Evolutionary conservation across 345 rosid species (phyloP), one percentile per base, ranked within the genome.

Genomic region (Psidium friedrichsthalianum): DNA sequence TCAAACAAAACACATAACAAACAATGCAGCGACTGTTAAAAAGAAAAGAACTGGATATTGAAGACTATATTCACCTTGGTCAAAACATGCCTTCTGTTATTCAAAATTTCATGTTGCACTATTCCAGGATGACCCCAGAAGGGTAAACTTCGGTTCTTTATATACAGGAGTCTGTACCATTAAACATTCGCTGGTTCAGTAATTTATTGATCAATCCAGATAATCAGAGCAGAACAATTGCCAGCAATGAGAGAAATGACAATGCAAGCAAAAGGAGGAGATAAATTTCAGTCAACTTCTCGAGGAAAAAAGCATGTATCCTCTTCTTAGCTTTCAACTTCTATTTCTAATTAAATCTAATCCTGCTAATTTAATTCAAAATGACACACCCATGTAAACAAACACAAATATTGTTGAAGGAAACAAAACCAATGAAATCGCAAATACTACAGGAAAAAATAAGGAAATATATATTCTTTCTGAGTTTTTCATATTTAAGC

Each of bases 101-200:
- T 98, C 91, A 96, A 91, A 90, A 98, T 93, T 91, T 94, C 99
- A 94, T 98, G 98, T 89, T 98, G 96, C 86, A 94, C 97, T 59
- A 98, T 93, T 69, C 96, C 98, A 44, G 98, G 96, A 87, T 91
- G 94, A 89, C 99, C 99, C 86, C 95, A 90, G 89, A 96, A 90
- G 85, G 85, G 89, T 89, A 82, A 94, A 88, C 55, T 91, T 93
- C 27, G 99, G 97, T 87, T 93, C 98, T 91, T 92, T 98, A 83
- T 90, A 93, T 47, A 93, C 94, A 89, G 99, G 97, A 86, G 92
- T 91, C 99, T 98, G 89, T 27, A 86, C 86, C 91, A 86, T 20
- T 22, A 85, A 83, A 74, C 25, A 80, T 29, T 49, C 21, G 83
- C 76, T 82, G 14, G 80, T n/a, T n/a, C 27, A 76, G 56, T 29